Base-by-base conservation (phyloP, 164 flowering plant species). In the Liriodendron chinense region DNA sequence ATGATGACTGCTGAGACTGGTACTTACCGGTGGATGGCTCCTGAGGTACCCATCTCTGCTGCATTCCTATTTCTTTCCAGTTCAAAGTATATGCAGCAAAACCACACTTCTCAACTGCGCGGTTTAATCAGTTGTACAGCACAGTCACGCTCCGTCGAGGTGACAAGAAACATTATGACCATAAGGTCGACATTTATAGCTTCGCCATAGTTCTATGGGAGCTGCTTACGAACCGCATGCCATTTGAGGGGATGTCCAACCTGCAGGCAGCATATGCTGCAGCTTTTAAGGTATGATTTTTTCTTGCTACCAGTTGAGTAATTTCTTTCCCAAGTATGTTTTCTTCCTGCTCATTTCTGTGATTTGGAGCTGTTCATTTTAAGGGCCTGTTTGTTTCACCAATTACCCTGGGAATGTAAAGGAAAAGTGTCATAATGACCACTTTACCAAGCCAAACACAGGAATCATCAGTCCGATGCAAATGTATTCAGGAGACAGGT, bases 11-110 rank as follows among this genome's bases (percentile, higher is more conserved):
- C 82, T 69, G 97, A 89, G 72, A 83, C 86, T 47, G 97, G 97
- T 53, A 92, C 97, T 2, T 88, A 87, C 69, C 86, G 92, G 6
- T 92, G 94, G 94, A 92, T 92, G 97, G 97, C 97, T 74, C 97
- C 97, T 59, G 97, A 92, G 94, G 93, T 92, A 75, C 53, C 26
- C 56, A 68, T 53, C 18, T 53, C 59, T 53, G 59, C 59, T 16
- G 18, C 59, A 12, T 18, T 26, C 48, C 16, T 59, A 71, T 68
- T 47, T 68, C 47, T 70, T 53, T 10, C 47, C 47, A 24, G 23
- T 72, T 69, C 21, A 75, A 71, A 72, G 9, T 20, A 56, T 67
- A 10, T 48, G 14, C 14, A 25, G 26, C 64, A 1, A 47, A 70
- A 47, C 69, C 14, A 13, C 7, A 9, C 47, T 25, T 74, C 70